Conservation (phyloP, 371 early-diverging fungal species). For the Mitosporidium daphniae region DNA sequence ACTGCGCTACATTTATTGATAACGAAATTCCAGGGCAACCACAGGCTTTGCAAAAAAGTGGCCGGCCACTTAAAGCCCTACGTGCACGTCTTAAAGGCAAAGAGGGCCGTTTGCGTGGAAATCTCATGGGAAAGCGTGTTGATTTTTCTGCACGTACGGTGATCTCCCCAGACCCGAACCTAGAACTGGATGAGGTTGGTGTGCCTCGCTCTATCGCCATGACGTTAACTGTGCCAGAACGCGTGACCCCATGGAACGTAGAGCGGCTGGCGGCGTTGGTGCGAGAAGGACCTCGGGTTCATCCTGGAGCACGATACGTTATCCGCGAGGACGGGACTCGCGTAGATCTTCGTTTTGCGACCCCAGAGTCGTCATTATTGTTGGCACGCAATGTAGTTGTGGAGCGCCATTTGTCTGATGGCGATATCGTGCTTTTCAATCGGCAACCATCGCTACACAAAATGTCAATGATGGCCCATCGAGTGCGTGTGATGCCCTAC, state of each 20-base stretch:
- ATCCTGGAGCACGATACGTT: slow-evolving; percentile 96
- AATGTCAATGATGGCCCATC: slow-evolving; percentile 99
- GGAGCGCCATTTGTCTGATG: slow-evolving; percentile 79
- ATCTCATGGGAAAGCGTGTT: slow-evolving; percentile 99
- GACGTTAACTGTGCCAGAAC: slow-evolving; percentile 89
- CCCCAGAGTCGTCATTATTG: slow-evolving; percentile 43
- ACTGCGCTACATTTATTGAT: slow-evolving; percentile 92
- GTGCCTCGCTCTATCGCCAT: slow-evolving; percentile 90
- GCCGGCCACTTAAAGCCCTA: slow-evolving; percentile 83
- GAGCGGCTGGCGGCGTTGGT: slow-evolving; percentile 49
- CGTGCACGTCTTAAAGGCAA: slow-evolving; percentile 94
- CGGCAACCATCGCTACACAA: slow-evolving; percentile 98
- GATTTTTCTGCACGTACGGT: slow-evolving; percentile 98
- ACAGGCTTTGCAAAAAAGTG: slow-evolving; percentile 64
- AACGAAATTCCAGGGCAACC: slow-evolving; percentile 93
- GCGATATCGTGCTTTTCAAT: slow-evolving; percentile 93
- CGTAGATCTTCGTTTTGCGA: slow-evolving; percentile 68
- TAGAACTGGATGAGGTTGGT: slow-evolving; percentile 88
- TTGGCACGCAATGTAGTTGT: slow-evolving; percentile 73
- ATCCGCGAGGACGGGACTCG: slow-evolving; percentile 78
- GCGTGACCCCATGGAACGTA: slow-evolving; percentile 89
- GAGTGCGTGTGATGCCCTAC: slow-evolving; percentile 83
- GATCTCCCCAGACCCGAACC: slow-evolving; percentile 94
- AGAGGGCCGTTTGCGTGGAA: slow-evolving; percentile 94
- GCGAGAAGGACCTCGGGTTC: slow-evolving; percentile 69